phyloP scores from a whole-genome alignment of 176 grass and related monocot species.

The Ensete ventricosum region DNA sequence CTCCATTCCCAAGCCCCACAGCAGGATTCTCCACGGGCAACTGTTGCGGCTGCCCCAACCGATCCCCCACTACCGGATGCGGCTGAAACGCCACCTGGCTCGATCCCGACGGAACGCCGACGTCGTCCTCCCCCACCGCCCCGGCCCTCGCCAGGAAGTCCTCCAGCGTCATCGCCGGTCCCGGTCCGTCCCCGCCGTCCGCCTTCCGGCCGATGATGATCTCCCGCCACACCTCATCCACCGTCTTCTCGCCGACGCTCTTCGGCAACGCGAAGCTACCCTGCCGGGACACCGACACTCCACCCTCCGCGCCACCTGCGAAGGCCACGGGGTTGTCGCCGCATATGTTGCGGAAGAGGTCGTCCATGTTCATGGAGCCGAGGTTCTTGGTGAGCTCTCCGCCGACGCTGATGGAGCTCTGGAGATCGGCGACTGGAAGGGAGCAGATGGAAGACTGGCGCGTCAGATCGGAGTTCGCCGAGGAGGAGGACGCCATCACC shows the following conservation, averaged over 20 bases:
- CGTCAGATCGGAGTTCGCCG: slow-evolving; percentile 62
- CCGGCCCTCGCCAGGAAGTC: slow-evolving; percentile 80
- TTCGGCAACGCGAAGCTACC: slow-evolving; percentile 7
- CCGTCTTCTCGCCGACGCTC: slow-evolving; percentile 30
- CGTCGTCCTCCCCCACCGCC: slow-evolving; percentile 31
- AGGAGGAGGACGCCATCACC: slow-evolving; percentile 34
- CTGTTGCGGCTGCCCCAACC: background rate
- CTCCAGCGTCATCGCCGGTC: slow-evolving; percentile 71
- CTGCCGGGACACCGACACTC: background rate
- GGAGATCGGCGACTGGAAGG: slow-evolving; percentile 21
- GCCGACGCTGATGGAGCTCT: background rate
- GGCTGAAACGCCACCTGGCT: slow-evolving; percentile 23
- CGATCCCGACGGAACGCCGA: slow-evolving; percentile 21
- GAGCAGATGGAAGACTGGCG: slow-evolving; percentile 32
- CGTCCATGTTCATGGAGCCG: slow-evolving; percentile 90
- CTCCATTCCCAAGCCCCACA: slow-evolving; percentile 12
- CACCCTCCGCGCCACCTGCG: background rate
- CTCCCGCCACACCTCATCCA: slow-evolving; percentile 79
- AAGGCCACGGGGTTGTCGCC: slow-evolving; percentile 23
- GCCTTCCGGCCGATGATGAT: slow-evolving; percentile 26
- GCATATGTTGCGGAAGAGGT: slow-evolving; percentile 58
- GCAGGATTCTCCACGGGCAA: slow-evolving; percentile 1
- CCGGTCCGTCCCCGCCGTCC: slow-evolving; percentile 9
- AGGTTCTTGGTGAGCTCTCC: slow-evolving; percentile 13
- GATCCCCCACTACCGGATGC: slow-evolving; percentile 19